phyloP scores from a whole-genome alignment of 768 basidiomycete species.

The Leucocoprinus sp. region DNA sequence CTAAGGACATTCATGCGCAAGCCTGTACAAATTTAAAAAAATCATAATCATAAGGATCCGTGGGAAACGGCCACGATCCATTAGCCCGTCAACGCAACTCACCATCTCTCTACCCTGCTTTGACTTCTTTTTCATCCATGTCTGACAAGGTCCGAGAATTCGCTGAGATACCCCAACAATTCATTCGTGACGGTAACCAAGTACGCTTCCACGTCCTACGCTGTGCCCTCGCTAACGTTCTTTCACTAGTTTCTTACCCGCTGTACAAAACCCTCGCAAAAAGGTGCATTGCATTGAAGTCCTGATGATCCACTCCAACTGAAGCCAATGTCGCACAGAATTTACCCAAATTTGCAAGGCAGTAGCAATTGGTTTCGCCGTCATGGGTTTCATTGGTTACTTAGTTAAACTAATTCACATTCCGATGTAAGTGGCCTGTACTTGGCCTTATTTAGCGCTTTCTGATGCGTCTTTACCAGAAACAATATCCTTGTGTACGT shows the following conservation, averaged over 20 bases:
- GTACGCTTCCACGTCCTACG: slow-evolving; percentile 33
- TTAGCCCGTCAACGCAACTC: slow-evolving; percentile 5
- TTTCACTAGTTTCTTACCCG: slow-evolving; percentile 81
- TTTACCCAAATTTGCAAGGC: slow-evolving; percentile 93
- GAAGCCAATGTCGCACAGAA: slow-evolving; percentile 49
- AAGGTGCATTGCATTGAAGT: slow-evolving; percentile 44
- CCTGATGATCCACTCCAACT: neutral
- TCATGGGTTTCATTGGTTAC: slow-evolving; percentile 99
- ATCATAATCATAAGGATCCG: slow-evolving; percentile 19
- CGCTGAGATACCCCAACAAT: slow-evolving; percentile 85
- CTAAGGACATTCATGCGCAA: slow-evolving; percentile 60
- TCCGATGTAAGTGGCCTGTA: slow-evolving; percentile 69
- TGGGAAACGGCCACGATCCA: slow-evolving; percentile 28
- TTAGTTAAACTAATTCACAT: slow-evolving; percentile 98
- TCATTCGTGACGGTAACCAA: slow-evolving; percentile 89
- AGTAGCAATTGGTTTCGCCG: slow-evolving; percentile 93
- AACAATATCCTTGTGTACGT: slow-evolving; percentile 98
- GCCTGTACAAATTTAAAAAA: slow-evolving; percentile 13
- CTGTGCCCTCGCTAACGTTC: slow-evolving; percentile 12
- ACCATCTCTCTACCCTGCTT: slow-evolving; percentile 14
- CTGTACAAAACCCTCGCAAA: slow-evolving; percentile 95
- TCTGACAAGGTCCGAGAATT: slow-evolving; percentile 89
- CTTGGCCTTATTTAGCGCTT: neutral
- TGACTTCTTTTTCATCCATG: slow-evolving; percentile 45
- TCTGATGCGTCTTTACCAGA: slow-evolving; percentile 33